Evolutionary conservation across 768 basidiomycete species (phyloP).

Genomic region (Agrocybe praecox): DNA sequence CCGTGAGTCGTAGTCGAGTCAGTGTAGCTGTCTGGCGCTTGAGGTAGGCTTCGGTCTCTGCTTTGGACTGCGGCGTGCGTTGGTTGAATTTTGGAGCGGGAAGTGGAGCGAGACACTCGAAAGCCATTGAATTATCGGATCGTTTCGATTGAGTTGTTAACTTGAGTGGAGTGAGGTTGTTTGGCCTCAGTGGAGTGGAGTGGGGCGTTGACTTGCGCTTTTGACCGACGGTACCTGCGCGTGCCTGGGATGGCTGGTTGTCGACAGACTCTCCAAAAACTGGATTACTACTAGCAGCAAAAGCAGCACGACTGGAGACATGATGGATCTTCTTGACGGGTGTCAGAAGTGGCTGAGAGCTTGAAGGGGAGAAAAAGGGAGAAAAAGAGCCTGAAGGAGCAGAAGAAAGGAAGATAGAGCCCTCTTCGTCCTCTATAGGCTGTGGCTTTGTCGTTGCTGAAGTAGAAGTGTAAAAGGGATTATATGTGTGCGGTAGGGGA

Average conservation of each 20-base stretch:
- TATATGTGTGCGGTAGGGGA: conserved; percentile 37
- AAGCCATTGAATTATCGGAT: conserved; percentile 39
- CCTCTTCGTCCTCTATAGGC: conserved; percentile 60
- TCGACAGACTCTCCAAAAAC: conserved; percentile 20
- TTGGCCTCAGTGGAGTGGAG: conserved; percentile 58
- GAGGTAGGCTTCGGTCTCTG: conserved; percentile 53
- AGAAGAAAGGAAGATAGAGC: conserved; percentile 58
- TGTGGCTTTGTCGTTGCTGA: conserved; percentile 34
- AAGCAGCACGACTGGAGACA: conserved; percentile 39
- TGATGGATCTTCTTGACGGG: conserved; percentile 58
- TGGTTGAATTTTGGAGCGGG: conserved; percentile 50
- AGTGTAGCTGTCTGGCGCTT: conserved; percentile 64
- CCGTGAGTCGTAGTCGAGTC: conserved; percentile 61
- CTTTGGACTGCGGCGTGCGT: conserved; percentile 53
- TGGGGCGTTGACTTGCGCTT: conserved; percentile 66
- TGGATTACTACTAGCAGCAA: conserved; percentile 38
- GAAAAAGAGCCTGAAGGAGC: conserved; percentile 34
- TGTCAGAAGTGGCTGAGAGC: conserved; percentile 57
- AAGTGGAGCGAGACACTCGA: conserved; percentile 59
- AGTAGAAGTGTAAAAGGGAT: conserved; percentile 28
- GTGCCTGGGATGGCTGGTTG: conserved; percentile 23
- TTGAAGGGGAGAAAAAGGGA: conserved; percentile 43
- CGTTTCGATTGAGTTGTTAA: conserved; percentile 35
- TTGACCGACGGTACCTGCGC: conserved; percentile 46
- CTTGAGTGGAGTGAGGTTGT: conserved; percentile 50